Percentiles rank a stretch among this genome's conserved stretches.
Evolutionary conservation across 2,329 filamentous ascomycete species (phyloP).

Genomic region (Aspergillus flavus): DNA sequence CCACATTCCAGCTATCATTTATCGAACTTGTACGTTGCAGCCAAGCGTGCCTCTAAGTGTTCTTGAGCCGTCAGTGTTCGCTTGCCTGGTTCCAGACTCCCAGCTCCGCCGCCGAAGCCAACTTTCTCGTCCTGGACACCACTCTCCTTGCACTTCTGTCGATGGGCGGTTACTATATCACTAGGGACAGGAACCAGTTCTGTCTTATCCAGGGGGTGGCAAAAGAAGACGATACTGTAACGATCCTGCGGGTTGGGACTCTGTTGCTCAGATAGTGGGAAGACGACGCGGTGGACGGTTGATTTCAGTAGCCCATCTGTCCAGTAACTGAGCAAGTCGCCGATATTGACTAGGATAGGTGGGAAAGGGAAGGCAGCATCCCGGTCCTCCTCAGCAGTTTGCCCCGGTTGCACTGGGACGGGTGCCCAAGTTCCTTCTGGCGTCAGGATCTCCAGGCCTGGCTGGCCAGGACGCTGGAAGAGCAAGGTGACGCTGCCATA

Average conservation of each 20-base stretch:
- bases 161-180: constrained; percentile 47
- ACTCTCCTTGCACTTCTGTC: constrained; percentile 28
- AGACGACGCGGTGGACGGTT: constrained; percentile 87
- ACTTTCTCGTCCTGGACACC: constrained; percentile 38
- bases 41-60: constrained; percentile 60
- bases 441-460: constrained; percentile 80
- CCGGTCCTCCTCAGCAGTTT: not conserved
- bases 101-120: constrained; percentile 46
- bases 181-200: constrained; percentile 60
- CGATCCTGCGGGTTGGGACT: constrained; percentile 50
- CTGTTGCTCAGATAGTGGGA: constrained; percentile 52
- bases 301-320: constrained; percentile 84
- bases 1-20: constrained; percentile 14
- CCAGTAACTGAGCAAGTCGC: constrained; percentile 79
- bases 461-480: constrained; percentile 82
- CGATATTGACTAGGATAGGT: constrained; percentile 75
- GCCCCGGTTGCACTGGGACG: constrained; percentile 64
- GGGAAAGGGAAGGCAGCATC: constrained; percentile 54
- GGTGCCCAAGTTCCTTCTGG: constrained; percentile 61
- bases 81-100: constrained; percentile 32
- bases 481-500: constrained; percentile 72
- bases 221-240: constrained; percentile 65
- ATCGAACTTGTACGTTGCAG: constrained; percentile 58
- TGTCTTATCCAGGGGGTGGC: constrained; percentile 61
- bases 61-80: constrained; percentile 58